Evolutionary conservation across 1,284 basidiomycete species (phyloP), one percentile per base, ranked within the genome.

Genomic region (Phylloboletellus chloephorus): DNA sequence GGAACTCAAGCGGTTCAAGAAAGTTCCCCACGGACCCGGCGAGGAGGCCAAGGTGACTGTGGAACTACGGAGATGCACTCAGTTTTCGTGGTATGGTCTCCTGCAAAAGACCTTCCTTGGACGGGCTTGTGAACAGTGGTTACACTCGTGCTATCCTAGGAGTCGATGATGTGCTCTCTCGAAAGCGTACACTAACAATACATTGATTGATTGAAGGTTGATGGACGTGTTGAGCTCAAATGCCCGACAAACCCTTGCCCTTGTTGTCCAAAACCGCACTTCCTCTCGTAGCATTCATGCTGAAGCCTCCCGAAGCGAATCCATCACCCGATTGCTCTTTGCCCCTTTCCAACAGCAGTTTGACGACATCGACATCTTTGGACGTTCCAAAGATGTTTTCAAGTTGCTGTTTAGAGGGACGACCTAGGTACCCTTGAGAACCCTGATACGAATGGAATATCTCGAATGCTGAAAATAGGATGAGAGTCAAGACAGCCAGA

Each of bases 381-480:
- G 68, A 63, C 7, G 81, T 74, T 23, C 73, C 79, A 52, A 90
- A 90, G 19, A 66, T 67, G 46, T 65, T 79, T 37, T 88, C 84
- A 30, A 90, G 75, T 56, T 88, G 80, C 56, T 89, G 87, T 36
- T 82, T 79, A 12, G 87, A 89, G 6, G 83, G 72, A 41, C 70
- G 68, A 22, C 80, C 76, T 30, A 88, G 72, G 33, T 78, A 60
- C 7, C 88, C 88, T 60, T 88, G 85, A 8, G 73, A 61, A 9
- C 87, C 88, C 60, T 87, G 82, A 17, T 62, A 62, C 16, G 82
- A 83, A 57, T 74, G 67, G 60, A 68, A 72, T 31, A 74, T 59
- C 12, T 59, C 35, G 57, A 76, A 79, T 4, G 75, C 78, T 79
- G 28, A 9, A 44, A 36, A 19, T 44, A 38, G 26, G 39, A 41